Percentiles rank a stretch among this genome's conserved stretches.
Conservation (phyloP, 371 early-diverging fungal genomes). For the Globomyces sp. region DNA sequence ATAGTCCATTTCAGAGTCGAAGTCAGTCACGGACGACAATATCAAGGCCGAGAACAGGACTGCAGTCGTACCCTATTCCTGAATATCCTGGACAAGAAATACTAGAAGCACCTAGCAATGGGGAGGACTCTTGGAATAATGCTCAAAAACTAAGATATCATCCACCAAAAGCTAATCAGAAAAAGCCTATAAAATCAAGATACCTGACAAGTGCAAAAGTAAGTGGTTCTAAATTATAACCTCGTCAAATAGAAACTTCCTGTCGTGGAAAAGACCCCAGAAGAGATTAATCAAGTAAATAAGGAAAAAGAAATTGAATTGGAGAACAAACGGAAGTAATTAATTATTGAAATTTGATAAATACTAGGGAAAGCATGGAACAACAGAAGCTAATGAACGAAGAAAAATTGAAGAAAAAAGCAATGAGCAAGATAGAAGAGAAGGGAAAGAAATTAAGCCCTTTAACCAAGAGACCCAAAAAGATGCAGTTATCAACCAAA, state of each 20-base stretch:
- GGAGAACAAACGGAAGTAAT: neutral
- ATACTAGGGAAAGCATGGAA: neutral
- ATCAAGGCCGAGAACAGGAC: slow-evolving; percentile 16
- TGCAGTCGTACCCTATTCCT: slow-evolving; percentile 14
- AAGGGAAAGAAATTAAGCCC: neutral
- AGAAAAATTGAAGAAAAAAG: neutral
- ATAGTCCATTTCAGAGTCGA: no score
- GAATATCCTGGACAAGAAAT: neutral
- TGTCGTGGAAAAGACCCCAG: neutral
- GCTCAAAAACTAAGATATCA: slow-evolving; percentile 1
- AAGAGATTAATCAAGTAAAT: neutral
- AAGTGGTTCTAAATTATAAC: neutral
- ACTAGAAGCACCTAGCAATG: neutral
- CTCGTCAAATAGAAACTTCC: neutral
- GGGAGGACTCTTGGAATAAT: slow-evolving; percentile 1
- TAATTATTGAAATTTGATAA: neutral
- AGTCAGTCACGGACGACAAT: neutral
- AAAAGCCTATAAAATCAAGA: neutral
- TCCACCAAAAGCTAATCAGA: neutral
- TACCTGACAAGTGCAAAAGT: neutral
- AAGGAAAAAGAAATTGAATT: slow-evolving; percentile 1
- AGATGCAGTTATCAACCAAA: slow-evolving; percentile 7
- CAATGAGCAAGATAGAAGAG: neutral
- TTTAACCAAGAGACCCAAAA: neutral
- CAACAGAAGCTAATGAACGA: neutral